A percentile compares a stretch with the other conserved stretches of the same genome.
Conservation (phyloP, 805 yeast genomes). For the Candida silvatica region DNA sequence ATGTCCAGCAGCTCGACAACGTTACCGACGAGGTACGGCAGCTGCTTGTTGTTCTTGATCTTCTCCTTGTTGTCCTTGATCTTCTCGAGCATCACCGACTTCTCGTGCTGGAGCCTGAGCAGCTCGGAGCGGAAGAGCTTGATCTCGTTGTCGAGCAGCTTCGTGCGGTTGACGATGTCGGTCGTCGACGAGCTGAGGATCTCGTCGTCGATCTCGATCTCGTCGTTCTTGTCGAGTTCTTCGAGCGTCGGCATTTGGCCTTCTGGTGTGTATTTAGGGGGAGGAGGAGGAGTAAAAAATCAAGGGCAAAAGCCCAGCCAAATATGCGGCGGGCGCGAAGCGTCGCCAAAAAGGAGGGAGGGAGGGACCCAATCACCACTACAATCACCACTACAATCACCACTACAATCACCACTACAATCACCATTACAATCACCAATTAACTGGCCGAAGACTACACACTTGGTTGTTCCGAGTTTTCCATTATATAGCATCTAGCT, state of each 20-base stretch:
- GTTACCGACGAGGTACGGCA: slow-evolving; percentile 94
- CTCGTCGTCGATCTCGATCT: slow-evolving; percentile 70
- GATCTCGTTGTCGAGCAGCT: slow-evolving; percentile 87
- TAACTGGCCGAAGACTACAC: no score
- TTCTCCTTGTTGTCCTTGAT: slow-evolving; percentile 95
- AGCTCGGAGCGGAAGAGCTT: slow-evolving; percentile 89
- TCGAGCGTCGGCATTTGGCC: slow-evolving; percentile 86
- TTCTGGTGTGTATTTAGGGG: no score
- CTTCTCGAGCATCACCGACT: slow-evolving; percentile 84
- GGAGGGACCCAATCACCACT: no score
- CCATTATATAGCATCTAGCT: no score
- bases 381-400: no score
- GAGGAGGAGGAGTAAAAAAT: no score
- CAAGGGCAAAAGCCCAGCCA: no score
- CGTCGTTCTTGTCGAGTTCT: slow-evolving; percentile 46
- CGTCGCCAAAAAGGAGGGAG: no score
- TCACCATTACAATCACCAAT: no score
- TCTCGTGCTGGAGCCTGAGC: slow-evolving; percentile 86
- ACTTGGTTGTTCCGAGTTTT: no score
- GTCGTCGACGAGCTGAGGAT: slow-evolving; percentile 68
- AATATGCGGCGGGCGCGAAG: no score
- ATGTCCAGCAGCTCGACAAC: slow-evolving; percentile 91
- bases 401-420: no score
- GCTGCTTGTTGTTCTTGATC: slow-evolving; percentile 88
- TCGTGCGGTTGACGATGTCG: slow-evolving; percentile 80